phyloP scores from a whole-genome alignment of 805 yeast genomes.

The Candida corydali region DNA sequence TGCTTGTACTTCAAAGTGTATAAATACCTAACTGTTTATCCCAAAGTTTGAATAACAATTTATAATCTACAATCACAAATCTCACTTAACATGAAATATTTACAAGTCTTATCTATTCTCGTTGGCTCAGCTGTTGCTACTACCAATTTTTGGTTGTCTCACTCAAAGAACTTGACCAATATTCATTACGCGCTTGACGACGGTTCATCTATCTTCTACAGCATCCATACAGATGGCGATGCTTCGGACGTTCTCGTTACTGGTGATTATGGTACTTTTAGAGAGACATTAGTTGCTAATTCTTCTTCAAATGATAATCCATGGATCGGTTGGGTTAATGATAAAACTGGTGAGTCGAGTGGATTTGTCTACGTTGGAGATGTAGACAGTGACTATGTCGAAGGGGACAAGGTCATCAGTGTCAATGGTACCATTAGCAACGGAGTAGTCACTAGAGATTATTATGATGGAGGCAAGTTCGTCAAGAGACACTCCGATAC shows the following conservation, averaged over 20 bases:
- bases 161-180: neutral
- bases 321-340: neutral
- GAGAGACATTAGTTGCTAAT: neutral
- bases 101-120: no score
- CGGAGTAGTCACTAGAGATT: neutral
- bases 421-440: neutral
- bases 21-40: no score
- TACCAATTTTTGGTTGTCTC: neutral
- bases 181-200: neutral
- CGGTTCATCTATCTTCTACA: neutral
- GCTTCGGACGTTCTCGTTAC: neutral
- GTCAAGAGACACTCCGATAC: neutral
- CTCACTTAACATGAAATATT: no score
- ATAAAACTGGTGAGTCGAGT: neutral
- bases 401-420: neutral
- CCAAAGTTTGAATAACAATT: no score
- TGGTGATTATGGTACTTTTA: neutral
- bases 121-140: neutral
- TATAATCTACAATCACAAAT: no score
- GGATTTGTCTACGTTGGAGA: neutral
- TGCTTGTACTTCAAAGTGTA: no score
- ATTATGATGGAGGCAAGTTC: neutral
- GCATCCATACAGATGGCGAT: neutral
- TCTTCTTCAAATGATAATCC: neutral
- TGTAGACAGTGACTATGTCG: neutral